Evolutionary conservation across 2,329 filamentous ascomycete genomes (phyloP).

Genomic region (Amesomyces nigricolor): DNA sequence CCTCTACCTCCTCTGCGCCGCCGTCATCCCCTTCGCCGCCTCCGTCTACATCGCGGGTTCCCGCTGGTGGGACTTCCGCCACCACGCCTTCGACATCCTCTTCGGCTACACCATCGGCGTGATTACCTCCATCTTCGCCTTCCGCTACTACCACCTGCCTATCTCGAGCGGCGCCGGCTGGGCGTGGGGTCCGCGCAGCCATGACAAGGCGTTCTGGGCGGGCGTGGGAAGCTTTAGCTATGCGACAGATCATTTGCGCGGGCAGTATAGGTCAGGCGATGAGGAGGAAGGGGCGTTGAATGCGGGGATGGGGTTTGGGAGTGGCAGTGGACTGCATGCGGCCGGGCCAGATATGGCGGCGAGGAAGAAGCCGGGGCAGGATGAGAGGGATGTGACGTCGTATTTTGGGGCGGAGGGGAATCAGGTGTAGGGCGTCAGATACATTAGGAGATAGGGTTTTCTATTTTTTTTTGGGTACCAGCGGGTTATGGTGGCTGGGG

Average conservation of each 20-base stretch:
- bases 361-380: conserved; percentile 8
- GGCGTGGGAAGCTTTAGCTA: conserved; percentile 60
- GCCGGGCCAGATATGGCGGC: background rate
- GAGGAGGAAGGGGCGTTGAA: conserved; percentile 29
- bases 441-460: too few species aligned
- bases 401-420: conserved; percentile 13
- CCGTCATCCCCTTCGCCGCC: conserved; percentile 64
- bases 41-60: conserved; percentile 80
- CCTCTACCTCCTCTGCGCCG: conserved; percentile 66
- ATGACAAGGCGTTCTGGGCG: conserved; percentile 70
- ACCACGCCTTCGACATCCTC: conserved; percentile 89
- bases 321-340: conserved; percentile 14
- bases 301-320: conserved; percentile 8
- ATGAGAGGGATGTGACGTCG: conserved; percentile 8
- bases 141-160: conserved; percentile 81
- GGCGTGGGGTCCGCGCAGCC: conserved; percentile 77
- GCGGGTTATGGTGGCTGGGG: background rate
- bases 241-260: conserved; percentile 38
- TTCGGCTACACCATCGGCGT: conserved; percentile 78
- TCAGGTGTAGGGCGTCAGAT: background rate
- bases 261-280: conserved; percentile 26
- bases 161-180: conserved; percentile 75
- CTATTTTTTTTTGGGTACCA: background rate
- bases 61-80: conserved; percentile 81
- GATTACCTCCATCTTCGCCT: conserved; percentile 64